A percentile compares a stretch with the other conserved stretches of the same genome.
Evolutionary conservation across 257 asterid species (phyloP).

Genomic region (Fraxinus cuspidata): DNA sequence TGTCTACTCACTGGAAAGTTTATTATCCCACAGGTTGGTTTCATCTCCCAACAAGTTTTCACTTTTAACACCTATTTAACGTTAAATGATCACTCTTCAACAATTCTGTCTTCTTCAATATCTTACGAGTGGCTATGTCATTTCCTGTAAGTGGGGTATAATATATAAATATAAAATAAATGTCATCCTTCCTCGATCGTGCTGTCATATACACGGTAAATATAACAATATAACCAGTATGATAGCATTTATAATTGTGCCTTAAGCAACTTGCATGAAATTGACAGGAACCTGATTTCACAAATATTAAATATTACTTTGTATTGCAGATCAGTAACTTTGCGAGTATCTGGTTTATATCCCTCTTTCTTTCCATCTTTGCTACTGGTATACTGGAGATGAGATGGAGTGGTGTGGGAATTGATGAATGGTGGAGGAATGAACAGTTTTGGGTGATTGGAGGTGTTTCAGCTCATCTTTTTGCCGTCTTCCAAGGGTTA

Average conservation of each 20-base stretch:
- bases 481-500: slow-evolving; percentile 91
- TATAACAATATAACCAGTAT: neutral
- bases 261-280: slow-evolving; percentile 4
- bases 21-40: slow-evolving; percentile 88
- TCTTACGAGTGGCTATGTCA: neutral
- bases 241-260: neutral
- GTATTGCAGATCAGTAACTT: slow-evolving; percentile 82
- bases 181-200: neutral
- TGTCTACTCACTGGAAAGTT: slow-evolving; percentile 94
- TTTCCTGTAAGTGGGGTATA: neutral
- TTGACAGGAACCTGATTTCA: neutral
- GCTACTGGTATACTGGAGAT: slow-evolving; percentile 96
- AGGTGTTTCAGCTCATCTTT: slow-evolving; percentile 90
- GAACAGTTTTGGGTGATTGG: slow-evolving; percentile 99
- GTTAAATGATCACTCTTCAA: neutral
- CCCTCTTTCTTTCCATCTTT: slow-evolving; percentile 93
- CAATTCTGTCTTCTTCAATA: neutral
- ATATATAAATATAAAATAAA: neutral
- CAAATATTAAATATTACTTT: neutral
- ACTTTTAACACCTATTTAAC: neutral
- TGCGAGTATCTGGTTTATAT: slow-evolving; percentile 91
- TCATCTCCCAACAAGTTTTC: neutral
- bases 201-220: neutral
- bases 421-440: slow-evolving; percentile 99
- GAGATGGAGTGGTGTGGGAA: slow-evolving; percentile 98